Conservation (phyloP, 148 eudicot species). For the Rhododendron mucronatum region DNA sequence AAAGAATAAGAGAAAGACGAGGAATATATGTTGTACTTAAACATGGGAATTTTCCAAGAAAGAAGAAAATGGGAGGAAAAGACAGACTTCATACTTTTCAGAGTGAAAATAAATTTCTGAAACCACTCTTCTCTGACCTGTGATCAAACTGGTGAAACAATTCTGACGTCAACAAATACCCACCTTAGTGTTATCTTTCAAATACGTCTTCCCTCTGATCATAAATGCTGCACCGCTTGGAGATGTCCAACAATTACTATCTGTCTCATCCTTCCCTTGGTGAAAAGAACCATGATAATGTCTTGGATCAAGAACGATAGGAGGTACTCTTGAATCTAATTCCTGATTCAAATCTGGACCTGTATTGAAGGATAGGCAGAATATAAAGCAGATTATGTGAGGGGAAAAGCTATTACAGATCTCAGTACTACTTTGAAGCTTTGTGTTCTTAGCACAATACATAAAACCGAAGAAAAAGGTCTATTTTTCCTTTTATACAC, state of each 20-base stretch:
- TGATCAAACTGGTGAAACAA: background rate
- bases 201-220: constrained; percentile 88
- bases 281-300: constrained; percentile 59
- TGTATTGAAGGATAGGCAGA: constrained; percentile 24
- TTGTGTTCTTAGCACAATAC: background rate
- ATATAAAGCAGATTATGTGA: background rate
- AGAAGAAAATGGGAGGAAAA: background rate
- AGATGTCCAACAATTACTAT: constrained; percentile 81
- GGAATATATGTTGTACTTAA: background rate
- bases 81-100: background rate
- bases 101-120: background rate
- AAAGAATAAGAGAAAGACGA: background rate
- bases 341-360: constrained; percentile 41
- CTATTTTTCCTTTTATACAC: background rate
- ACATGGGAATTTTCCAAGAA: background rate
- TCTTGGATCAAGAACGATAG: constrained; percentile 47
- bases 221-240: constrained; percentile 81
- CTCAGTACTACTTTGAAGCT: background rate
- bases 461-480: background rate
- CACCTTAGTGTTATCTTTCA: constrained; percentile 72
- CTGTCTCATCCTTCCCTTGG: constrained; percentile 65
- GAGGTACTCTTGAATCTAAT: constrained; percentile 44
- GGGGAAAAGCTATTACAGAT: background rate
- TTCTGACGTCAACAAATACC: constrained; percentile 5
- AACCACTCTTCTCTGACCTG: background rate